phyloP scores from a whole-genome alignment of 2,329 filamentous ascomycete genomes.

The Aspergillus viridinutans region DNA sequence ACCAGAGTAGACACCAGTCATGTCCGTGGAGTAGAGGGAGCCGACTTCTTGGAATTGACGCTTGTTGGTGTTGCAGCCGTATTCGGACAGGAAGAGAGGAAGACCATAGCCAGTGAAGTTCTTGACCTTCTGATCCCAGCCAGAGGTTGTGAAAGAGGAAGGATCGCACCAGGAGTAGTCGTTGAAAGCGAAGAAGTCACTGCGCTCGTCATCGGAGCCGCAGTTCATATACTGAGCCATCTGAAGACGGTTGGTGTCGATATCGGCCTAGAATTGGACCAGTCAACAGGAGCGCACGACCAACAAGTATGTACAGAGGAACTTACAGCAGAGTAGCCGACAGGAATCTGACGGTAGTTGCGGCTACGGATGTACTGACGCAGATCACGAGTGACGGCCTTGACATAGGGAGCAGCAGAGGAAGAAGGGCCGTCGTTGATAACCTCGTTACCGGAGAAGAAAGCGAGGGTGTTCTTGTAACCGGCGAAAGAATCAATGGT shows the following conservation, averaged over 20 bases:
- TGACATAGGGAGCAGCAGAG: conserved; percentile 66
- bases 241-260: conserved; percentile 78
- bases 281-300: neutral
- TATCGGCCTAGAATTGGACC: conserved; percentile 57
- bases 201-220: conserved; percentile 74
- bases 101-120: conserved; percentile 83
- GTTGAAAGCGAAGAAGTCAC: conserved; percentile 88
- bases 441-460: conserved; percentile 79
- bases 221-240: conserved; percentile 94
- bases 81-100: conserved; percentile 92
- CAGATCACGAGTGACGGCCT: conserved; percentile 74
- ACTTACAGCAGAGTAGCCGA: conserved; percentile 61
- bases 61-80: conserved; percentile 78
- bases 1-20: conserved; percentile 89
- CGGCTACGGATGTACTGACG: conserved; percentile 63
- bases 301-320: neutral
- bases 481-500: conserved; percentile 79
- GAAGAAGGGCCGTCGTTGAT: conserved; percentile 67
- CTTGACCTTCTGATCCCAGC: conserved; percentile 84
- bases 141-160: conserved; percentile 70
- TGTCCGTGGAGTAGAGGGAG: conserved; percentile 74
- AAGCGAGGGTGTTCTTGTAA: conserved; percentile 82
- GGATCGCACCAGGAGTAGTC: conserved; percentile 73
- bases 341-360: conserved; percentile 63
- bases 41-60: conserved; percentile 77